phyloP scores from a whole-genome alignment of 2,329 filamentous ascomycete species.

The Orbilia javanica region DNA sequence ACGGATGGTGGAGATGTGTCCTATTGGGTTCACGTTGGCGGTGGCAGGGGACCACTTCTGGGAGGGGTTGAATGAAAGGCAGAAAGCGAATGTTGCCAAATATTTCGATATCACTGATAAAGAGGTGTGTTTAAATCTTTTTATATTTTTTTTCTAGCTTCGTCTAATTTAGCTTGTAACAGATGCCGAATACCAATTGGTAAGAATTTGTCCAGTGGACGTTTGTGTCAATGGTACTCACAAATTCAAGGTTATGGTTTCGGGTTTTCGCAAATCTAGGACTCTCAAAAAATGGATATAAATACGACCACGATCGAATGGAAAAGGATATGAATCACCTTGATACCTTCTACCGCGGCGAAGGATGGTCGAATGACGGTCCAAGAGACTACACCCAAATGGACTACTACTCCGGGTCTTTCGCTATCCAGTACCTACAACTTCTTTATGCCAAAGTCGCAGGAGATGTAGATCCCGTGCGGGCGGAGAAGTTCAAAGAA shows the following conservation, averaged over 20 bases:
- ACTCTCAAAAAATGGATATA: slow-evolving; percentile 79
- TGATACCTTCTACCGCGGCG: slow-evolving; percentile 84
- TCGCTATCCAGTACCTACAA: slow-evolving; percentile 84
- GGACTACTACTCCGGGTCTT: slow-evolving; percentile 86
- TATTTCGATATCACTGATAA: slow-evolving; percentile 86
- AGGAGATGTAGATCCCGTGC: slow-evolving; percentile 73
- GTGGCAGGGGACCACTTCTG: slow-evolving; percentile 76
- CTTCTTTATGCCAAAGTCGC: slow-evolving; percentile 81
- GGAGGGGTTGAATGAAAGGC: slow-evolving; percentile 73
- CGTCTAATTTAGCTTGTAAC: background rate
- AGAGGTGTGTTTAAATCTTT: slow-evolving; percentile 66
- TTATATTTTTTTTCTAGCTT: too few species aligned
- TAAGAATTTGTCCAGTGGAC: slow-evolving; percentile 60
- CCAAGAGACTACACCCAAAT: slow-evolving; percentile 84
- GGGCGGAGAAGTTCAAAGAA: slow-evolving; percentile 77
- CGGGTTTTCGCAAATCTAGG: slow-evolving; percentile 85
- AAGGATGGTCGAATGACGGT: slow-evolving; percentile 85
- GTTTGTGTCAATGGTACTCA: background rate
- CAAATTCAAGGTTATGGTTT: slow-evolving; percentile 78
- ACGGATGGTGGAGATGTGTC: slow-evolving; percentile 87
- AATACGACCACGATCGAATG: slow-evolving; percentile 77
- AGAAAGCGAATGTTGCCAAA: slow-evolving; percentile 75
- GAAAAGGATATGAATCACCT: slow-evolving; percentile 82
- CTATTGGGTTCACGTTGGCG: slow-evolving; percentile 79
- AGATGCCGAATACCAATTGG: slow-evolving; percentile 75